Conservation (phyloP, 768 basidiomycete species). For the Kwoniella sp. region DNA sequence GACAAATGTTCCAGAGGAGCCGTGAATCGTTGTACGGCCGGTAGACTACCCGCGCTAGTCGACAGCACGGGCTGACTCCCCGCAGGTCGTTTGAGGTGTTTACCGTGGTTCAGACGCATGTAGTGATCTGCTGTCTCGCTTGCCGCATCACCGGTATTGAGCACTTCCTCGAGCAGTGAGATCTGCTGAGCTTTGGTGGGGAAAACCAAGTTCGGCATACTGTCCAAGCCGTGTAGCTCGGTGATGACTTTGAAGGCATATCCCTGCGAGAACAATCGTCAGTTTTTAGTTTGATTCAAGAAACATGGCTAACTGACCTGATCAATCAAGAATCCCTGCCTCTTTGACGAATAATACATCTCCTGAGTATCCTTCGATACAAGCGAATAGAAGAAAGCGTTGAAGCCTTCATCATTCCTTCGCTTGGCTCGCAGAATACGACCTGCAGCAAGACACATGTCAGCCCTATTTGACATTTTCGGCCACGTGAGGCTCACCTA, state of each 20-base stretch:
- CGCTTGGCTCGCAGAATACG: constrained; percentile 96
- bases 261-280: constrained; percentile 58
- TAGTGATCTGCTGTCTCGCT: constrained; percentile 49
- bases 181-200: constrained; percentile 89
- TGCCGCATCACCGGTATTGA: constrained; percentile 84
- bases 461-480: neutral
- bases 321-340: constrained; percentile 97
- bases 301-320: constrained; percentile 59
- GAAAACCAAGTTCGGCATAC: constrained; percentile 85
- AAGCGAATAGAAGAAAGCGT: constrained; percentile 98
- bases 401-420: constrained; percentile 98
- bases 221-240: constrained; percentile 87
- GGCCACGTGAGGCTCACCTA: constrained; percentile 63
- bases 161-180: constrained; percentile 88
- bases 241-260: constrained; percentile 99
- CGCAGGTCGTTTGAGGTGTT: constrained; percentile 33
- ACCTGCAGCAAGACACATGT: constrained; percentile 60
- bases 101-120: constrained; percentile 44
- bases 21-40: constrained; percentile 50
- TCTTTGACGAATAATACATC: constrained; percentile 99
- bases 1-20: constrained; percentile 53
- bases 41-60: constrained; percentile 22
- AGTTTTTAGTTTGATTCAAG: neutral
- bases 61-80: constrained; percentile 21
- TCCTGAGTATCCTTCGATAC: constrained; percentile 99